phyloP scores from a whole-genome alignment of 73 alveolate species.

The Urostyla sp. region DNA sequence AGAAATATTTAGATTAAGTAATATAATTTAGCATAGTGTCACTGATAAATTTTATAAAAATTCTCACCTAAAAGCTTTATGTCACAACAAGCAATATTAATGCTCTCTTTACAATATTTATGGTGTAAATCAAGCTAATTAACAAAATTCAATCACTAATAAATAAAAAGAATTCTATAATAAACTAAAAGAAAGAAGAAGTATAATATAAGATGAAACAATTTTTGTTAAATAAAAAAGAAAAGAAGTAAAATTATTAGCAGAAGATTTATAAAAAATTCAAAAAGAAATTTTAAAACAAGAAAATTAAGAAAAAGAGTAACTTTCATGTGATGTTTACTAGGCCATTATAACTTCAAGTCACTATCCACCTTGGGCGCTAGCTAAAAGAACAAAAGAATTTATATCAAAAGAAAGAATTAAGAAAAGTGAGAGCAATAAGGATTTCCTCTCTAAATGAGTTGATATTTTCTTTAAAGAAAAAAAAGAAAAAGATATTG shows the following conservation, averaged over 20 bases:
- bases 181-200: background rate
- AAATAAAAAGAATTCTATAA: constrained; percentile 3
- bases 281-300: constrained; percentile 1
- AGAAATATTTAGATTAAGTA: too few species aligned
- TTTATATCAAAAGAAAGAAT: constrained; percentile 22
- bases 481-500: constrained; percentile 1
- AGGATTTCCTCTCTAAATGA: background rate
- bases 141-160: background rate
- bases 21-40: constrained; percentile 12
- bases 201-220: background rate
- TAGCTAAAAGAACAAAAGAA: constrained; percentile 29
- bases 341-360: constrained; percentile 15
- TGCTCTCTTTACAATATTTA: constrained; percentile 4
- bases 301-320: constrained; percentile 6
- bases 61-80: constrained; percentile 5
- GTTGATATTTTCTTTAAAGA: constrained; percentile 25
- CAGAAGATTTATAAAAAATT: background rate
- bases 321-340: constrained; percentile 1
- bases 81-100: background rate
- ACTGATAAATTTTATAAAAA: constrained; percentile 6
- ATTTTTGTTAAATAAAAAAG: background rate
- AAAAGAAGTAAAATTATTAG: background rate
- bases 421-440: background rate
- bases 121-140: background rate
- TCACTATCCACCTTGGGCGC: background rate